These are phyloP conservation scores for Camillea tinctor DNA, from an alignment of 2,329 filamentous ascomycete species.

Conservation along the genomic window DNA sequence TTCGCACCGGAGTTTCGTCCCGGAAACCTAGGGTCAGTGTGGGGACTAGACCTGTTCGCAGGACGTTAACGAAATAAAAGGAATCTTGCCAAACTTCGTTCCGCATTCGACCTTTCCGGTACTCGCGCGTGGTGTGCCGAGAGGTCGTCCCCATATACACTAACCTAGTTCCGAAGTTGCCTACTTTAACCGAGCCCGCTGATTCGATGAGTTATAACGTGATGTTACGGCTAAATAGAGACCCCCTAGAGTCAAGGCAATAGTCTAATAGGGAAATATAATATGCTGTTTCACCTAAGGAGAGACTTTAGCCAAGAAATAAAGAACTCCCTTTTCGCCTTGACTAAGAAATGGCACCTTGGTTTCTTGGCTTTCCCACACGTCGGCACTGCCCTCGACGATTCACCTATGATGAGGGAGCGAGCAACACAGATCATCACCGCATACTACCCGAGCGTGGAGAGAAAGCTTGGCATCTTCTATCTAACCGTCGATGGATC, in stretches of 20 bases:
- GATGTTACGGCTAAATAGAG: constrained; percentile 29
- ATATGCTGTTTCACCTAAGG: constrained; percentile 29
- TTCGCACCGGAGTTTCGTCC: neutral
- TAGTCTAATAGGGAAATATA: constrained; percentile 22
- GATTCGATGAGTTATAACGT: constrained; percentile 8
- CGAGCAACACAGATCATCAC: constrained; percentile 18
- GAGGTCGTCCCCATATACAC: neutral
- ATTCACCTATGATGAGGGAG: constrained; percentile 18
- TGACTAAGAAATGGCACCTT: constrained; percentile 18
- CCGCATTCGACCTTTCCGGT: neutral
- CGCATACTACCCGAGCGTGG: constrained; percentile 12
- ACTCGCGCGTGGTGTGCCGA: neutral
- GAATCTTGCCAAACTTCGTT: neutral
- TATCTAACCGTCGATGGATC: constrained; percentile 7
- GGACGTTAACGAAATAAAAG: neutral
- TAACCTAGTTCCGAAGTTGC: constrained; percentile 9
- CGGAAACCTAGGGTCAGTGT: neutral
- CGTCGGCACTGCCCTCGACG: constrained; percentile 13
- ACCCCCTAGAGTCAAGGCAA: constrained; percentile 14
- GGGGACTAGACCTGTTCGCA: neutral
- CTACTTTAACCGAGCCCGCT: constrained; percentile 19
- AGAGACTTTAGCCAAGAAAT: constrained; percentile 27
- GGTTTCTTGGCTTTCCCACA: constrained; percentile 16
- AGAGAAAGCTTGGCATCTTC: constrained; percentile 19
- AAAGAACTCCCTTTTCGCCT: constrained; percentile 8